Evolutionary conservation across 768 basidiomycete species (phyloP).

Genomic region (Chalciporus piperatus): DNA sequence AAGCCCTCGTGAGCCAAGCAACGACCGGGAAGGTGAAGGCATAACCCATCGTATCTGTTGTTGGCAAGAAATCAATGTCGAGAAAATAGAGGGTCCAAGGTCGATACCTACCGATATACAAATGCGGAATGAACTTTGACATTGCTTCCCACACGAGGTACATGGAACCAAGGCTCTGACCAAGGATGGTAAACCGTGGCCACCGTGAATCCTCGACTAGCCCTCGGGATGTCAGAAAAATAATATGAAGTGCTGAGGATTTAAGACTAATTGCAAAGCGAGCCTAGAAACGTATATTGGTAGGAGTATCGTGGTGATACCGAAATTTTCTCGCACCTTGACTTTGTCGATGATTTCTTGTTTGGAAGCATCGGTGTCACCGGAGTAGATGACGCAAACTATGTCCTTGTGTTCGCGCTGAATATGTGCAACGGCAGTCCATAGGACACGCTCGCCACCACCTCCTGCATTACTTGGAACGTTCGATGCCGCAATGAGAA

Average conservation of each 20-base stretch:
- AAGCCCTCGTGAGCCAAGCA: constrained; percentile 46
- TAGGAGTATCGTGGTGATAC: not conserved
- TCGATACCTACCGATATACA: constrained; percentile 73
- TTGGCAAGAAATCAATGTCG: constrained; percentile 6
- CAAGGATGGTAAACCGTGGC: constrained; percentile 88
- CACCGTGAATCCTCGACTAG: constrained; percentile 81
- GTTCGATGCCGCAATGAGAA: constrained; percentile 17
- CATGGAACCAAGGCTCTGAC: constrained; percentile 89
- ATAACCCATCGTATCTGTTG: constrained; percentile 94
- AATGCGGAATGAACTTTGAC: constrained; percentile 74
- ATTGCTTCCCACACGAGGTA: constrained; percentile 83
- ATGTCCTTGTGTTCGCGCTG: constrained; percentile 66
- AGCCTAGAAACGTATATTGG: constrained; percentile 40
- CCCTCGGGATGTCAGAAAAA: constrained; percentile 69
- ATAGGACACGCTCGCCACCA: constrained; percentile 93
- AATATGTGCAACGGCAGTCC: constrained; percentile 80
- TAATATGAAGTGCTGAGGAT: constrained; percentile 67
- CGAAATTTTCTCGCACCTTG: constrained; percentile 45
- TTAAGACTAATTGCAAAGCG: constrained; percentile 79
- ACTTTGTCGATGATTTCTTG: constrained; percentile 78
- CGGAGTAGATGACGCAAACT: constrained; percentile 83
- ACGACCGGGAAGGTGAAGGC: constrained; percentile 90
- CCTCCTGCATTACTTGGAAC: constrained; percentile 85
- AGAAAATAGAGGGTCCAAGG: not conserved
- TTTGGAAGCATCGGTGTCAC: constrained; percentile 80